phyloP scores from a whole-genome alignment of 768 basidiomycete genomes.

The Gelatoporia subvermispora region DNA sequence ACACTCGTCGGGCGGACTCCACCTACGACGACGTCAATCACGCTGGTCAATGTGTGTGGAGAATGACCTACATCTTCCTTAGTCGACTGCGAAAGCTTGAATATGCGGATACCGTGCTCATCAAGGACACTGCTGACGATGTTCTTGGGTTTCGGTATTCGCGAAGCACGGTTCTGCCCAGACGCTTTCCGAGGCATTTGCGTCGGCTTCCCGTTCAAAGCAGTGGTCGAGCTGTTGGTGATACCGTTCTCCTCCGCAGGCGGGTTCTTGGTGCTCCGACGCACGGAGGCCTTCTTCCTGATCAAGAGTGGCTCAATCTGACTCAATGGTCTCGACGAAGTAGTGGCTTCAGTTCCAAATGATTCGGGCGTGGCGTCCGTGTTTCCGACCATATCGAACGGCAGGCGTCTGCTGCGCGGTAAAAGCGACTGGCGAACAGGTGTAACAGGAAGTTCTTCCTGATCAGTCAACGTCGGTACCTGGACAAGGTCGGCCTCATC shows the following conservation, averaged over 20 bases:
- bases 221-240: constrained; percentile 32
- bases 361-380: constrained; percentile 50
- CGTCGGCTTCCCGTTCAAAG: constrained; percentile 31
- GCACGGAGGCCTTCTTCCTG: constrained; percentile 75
- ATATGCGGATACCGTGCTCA: constrained; percentile 38
- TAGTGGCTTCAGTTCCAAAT: constrained; percentile 23
- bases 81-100: constrained; percentile 47
- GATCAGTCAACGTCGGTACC: constrained; percentile 33
- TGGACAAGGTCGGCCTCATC: constrained; percentile 40
- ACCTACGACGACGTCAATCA: constrained; percentile 39
- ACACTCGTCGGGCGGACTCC: constrained; percentile 59
- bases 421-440: constrained; percentile 41
- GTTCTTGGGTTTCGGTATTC: background rate
- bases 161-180: constrained; percentile 10
- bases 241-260: constrained; percentile 27
- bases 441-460: constrained; percentile 18
- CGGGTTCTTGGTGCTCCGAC: constrained; percentile 32
- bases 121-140: constrained; percentile 12
- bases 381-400: constrained; percentile 52
- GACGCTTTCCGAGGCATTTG: constrained; percentile 18
- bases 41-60: background rate
- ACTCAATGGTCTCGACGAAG: constrained; percentile 31
- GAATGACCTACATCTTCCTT: constrained; percentile 57
- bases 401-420: constrained; percentile 69
- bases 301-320: constrained; percentile 76